phyloP scores from a whole-genome alignment of 176 grass and related monocot genomes.

The Secale cereale region DNA sequence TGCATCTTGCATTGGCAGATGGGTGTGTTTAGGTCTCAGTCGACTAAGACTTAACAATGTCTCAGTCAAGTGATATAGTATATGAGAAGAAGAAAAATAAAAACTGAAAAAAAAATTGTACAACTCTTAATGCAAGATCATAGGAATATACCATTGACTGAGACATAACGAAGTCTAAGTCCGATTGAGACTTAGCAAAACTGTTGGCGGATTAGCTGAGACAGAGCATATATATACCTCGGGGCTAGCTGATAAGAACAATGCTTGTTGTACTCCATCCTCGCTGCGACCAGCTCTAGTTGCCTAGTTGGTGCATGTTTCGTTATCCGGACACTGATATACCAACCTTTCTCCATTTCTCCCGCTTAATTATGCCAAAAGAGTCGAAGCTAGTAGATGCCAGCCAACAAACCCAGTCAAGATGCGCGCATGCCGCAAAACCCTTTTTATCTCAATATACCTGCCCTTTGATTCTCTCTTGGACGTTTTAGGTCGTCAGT shows the following conservation, averaged over 20 bases:
- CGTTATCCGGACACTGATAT: not conserved
- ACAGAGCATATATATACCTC: not conserved
- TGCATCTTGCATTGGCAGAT: not conserved
- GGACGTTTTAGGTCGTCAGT: not conserved
- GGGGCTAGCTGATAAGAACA: too few species aligned
- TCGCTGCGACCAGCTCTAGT: not conserved
- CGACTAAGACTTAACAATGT: too few species aligned
- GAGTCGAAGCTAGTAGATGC: not conserved
- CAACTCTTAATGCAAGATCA: too few species aligned
- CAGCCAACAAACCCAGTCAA: not conserved
- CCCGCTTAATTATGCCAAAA: not conserved
- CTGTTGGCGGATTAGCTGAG: not conserved
- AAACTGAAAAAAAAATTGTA: too few species aligned
- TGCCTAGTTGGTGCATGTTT: not conserved
- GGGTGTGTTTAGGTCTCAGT: too few species aligned
- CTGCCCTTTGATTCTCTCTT: not conserved
- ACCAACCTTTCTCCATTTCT: not conserved
- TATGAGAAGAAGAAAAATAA: too few species aligned
- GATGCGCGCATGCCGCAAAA: not conserved
- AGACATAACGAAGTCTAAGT: too few species aligned
- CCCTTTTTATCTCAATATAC: not conserved
- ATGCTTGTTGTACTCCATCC: not conserved
- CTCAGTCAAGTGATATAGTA: too few species aligned
- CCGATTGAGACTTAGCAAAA: too few species aligned
- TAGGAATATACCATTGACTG: too few species aligned